Conservation (phyloP, 164 flowering plant species). For the Chimonanthus praecox region DNA sequence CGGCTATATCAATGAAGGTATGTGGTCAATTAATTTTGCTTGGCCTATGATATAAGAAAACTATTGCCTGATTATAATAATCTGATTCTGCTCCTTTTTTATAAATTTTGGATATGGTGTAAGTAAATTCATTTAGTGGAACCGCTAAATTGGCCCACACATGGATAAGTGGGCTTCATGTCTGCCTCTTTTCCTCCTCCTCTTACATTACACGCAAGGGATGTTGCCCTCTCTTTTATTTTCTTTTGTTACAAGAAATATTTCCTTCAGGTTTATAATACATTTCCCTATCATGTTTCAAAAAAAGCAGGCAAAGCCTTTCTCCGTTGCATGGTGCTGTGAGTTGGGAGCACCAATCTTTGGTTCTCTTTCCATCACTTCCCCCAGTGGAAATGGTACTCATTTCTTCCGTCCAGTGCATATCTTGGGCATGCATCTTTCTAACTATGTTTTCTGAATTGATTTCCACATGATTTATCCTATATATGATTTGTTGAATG, state of each 20-base stretch:
- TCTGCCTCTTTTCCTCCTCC: background rate
- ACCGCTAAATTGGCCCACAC: too few relatives aligned
- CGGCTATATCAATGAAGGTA: slow-evolving; percentile 67
- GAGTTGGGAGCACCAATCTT: slow-evolving; percentile 77
- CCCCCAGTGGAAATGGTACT: slow-evolving; percentile 49
- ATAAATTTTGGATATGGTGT: background rate
- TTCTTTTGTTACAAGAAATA: too few relatives aligned
- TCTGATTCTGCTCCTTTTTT: background rate
- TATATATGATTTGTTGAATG: background rate
- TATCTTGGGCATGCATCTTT: background rate
- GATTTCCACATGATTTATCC: background rate
- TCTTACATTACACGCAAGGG: background rate
- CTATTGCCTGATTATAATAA: background rate
- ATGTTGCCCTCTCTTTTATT: background rate
- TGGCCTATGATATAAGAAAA: background rate
- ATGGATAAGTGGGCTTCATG: too few relatives aligned
- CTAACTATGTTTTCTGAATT: background rate
- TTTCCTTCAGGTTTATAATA: background rate
- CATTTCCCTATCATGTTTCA: background rate
- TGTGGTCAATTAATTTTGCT: background rate
- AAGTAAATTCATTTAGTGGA: background rate
- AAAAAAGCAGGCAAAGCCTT: slow-evolving; percentile 43
- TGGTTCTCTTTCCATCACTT: slow-evolving; percentile 61
- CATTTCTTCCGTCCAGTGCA: background rate
- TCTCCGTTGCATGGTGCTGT: slow-evolving; percentile 45